These are phyloP conservation scores for Curvularia verruculosa DNA, from an alignment of 2,329 filamentous ascomycete species.

Conservation along the genomic window DNA sequence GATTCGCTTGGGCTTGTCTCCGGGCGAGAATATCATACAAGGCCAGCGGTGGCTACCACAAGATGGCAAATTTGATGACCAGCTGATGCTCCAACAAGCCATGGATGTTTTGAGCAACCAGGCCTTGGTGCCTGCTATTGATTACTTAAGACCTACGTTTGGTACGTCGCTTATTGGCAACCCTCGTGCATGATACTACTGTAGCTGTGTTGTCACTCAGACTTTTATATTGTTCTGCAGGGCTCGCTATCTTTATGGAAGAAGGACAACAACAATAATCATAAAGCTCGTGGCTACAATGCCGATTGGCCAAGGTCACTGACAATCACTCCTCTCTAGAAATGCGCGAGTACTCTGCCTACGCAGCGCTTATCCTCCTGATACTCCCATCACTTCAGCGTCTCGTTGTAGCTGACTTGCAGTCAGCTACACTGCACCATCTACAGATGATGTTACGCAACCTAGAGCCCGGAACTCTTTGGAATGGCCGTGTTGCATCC, in stretches of 20 bases:
- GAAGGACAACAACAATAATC: background rate
- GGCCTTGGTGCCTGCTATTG: slow-evolving; percentile 20
- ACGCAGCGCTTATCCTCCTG: slow-evolving; percentile 31
- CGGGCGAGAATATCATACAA: slow-evolving; percentile 16
- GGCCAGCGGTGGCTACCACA: slow-evolving; percentile 27
- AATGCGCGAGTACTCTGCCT: slow-evolving; percentile 35
- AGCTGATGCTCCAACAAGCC: slow-evolving; percentile 17
- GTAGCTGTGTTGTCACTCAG: background rate
- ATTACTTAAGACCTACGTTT: slow-evolving; percentile 29
- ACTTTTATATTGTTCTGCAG: background rate
- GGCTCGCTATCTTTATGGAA: background rate
- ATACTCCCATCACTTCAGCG: slow-evolving; percentile 25
- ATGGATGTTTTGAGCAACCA: slow-evolving; percentile 21
- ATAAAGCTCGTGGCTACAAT: background rate
- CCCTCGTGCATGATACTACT: background rate
- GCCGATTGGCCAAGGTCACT: background rate
- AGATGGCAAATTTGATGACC: slow-evolving; percentile 22
- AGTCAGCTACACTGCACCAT: slow-evolving; percentile 27
- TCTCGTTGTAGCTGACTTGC: slow-evolving; percentile 28
- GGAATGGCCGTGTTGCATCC: slow-evolving; percentile 18
- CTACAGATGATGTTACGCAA: slow-evolving; percentile 25
- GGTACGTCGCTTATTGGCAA: background rate
- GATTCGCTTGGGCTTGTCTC: slow-evolving; percentile 28
- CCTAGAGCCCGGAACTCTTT: slow-evolving; percentile 10
- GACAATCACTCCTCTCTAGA: background rate